Evolutionary conservation across 2,329 filamentous ascomycete species (phyloP).

Genomic region (Aspergillus unguis): DNA sequence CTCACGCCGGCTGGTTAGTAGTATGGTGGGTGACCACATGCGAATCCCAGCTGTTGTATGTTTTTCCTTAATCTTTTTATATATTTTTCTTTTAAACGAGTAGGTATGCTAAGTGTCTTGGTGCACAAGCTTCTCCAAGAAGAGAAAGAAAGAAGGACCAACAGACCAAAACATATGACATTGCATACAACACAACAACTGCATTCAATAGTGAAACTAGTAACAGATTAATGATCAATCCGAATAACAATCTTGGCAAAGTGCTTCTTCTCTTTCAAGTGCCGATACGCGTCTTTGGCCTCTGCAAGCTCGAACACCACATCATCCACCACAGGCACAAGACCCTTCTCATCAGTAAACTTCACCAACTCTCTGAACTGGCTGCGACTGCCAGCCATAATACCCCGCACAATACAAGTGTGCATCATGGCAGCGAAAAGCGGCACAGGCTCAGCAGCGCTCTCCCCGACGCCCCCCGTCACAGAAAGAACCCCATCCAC

Average conservation of each 20-base stretch:
- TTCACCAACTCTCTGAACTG: conserved; percentile 1
- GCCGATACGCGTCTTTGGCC: conserved; percentile 5
- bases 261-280: conserved; percentile 5
- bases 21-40: too few relatives aligned
- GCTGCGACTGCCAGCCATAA: neutral
- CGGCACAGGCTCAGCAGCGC: neutral
- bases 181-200: too few relatives aligned
- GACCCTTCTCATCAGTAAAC: conserved; percentile 3
- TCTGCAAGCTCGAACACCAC: conserved; percentile 8
- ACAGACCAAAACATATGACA: too few relatives aligned
- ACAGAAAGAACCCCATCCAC: conserved; percentile 4
- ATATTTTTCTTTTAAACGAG: too few relatives aligned
- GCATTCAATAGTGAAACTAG: too few relatives aligned
- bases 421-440: conserved; percentile 2
- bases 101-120: too few relatives aligned
- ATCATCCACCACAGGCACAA: conserved; percentile 5
- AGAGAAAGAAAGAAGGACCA: too few relatives aligned
- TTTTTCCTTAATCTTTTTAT: too few relatives aligned
- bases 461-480: neutral
- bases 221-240: neutral
- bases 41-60: too few relatives aligned
- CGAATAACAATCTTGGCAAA: conserved; percentile 9
- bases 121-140: too few relatives aligned
- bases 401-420: conserved; percentile 3
- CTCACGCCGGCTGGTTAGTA: too few relatives aligned